Evolutionary conservation across 176 grass and related monocot species (phyloP).

Genomic region (Carex kokanica): DNA sequence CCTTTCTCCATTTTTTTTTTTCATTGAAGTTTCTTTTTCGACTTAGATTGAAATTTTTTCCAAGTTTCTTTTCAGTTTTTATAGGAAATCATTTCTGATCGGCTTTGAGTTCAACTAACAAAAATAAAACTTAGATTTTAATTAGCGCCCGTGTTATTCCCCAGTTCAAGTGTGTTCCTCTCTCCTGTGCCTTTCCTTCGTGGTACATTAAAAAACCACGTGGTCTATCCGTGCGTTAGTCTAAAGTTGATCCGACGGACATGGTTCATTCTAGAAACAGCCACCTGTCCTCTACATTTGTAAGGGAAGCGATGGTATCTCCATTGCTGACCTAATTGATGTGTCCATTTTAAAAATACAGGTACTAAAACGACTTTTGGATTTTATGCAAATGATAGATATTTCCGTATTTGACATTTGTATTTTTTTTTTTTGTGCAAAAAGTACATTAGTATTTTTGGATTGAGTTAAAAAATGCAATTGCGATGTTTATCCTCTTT

Average conservation of each 20-base stretch:
- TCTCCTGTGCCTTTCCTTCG: slow-evolving; percentile 5
- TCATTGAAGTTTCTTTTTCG: neutral
- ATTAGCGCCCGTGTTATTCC: neutral
- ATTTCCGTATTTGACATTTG: neutral
- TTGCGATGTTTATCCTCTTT: neutral
- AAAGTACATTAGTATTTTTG: neutral
- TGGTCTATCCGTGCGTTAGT: slow-evolving; percentile 10
- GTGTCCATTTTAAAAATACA: neutral
- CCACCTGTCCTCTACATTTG: slow-evolving; percentile 6
- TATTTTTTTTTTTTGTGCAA: neutral
- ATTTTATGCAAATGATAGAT: neutral
- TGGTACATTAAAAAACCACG: slow-evolving; percentile 19
- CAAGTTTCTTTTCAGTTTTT: slow-evolving; percentile 2
- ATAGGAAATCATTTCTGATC: neutral
- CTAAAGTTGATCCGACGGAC: neutral
- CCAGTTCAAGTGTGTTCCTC: neutral
- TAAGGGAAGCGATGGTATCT: neutral
- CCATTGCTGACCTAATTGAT: neutral
- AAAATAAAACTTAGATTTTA: neutral
- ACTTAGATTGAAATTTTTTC: neutral
- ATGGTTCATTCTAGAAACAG: slow-evolving; percentile 6
- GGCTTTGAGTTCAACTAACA: neutral
- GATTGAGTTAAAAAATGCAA: neutral
- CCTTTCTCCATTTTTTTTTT: neutral
- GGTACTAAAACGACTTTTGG: neutral